Base-by-base conservation (phyloP, 192 early-diverging fungal species). In the Podila epigama region DNA sequence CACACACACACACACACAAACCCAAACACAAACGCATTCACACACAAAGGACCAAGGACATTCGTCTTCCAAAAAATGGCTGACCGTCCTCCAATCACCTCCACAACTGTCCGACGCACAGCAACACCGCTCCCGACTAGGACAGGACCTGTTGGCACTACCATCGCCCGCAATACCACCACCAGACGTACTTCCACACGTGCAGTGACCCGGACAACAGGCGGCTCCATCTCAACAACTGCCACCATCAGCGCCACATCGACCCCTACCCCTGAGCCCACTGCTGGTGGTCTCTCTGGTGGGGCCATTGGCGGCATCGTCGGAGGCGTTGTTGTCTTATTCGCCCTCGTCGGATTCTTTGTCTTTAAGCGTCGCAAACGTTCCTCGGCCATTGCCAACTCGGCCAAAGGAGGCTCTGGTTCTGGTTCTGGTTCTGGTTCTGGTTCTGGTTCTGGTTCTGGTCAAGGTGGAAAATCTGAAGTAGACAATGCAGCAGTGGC, bases 311-410 rank as follows among this genome's bases (percentile, higher is more conserved):
- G 73, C 48, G 73, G 66, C 5, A 68, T 68, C 42, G 65, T 39
- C 13, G 73, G 32, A 15, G 73, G 66, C n/a, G 73, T 52, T 2
- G 66, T 28, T 10, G 50, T 53, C 3, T 0, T 77, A 9, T 18
- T 64, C 1, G 73, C 48, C 5, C 33, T 77, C 0, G 66, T 77
- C 0, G 73, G 66, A 3, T 31, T 77, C 60, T 35, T 77, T 25
- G 40, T 63, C 37, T 77, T 63, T 54, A 77, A 68, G 40, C 67
- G 61, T 29, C 65, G 66, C 25, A 68, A 66, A 51, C 54, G 61
- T n/a, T 27, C 73, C 13, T 27, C 64, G 22, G 65, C 64, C 22
- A 65, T 33, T 9, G 58, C 51, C 20, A 44, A 50, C 10, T 51
- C 55, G 27, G 28, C 64, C 13, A 28, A 48, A 48, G 44, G n/a